Conservation (phyloP, 495 filamentous ascomycete genomes). For the Hypoxylon lenormandii region DNA sequence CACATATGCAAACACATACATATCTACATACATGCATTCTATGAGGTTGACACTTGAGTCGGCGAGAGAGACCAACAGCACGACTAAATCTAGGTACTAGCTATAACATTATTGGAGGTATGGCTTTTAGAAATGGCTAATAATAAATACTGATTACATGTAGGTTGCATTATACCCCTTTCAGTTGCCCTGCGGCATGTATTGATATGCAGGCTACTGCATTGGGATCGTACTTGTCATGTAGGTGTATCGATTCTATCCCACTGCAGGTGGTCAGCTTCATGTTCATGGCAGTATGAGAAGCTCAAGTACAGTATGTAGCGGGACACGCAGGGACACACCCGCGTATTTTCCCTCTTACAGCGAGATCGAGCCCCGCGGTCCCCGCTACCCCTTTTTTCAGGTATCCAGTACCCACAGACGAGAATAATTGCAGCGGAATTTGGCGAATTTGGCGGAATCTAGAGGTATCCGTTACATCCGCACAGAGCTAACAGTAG, state of each 20-base stretch:
- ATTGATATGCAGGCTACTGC: conserved; percentile 13
- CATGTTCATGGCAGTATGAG: too few relatives aligned
- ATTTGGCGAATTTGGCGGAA: not conserved
- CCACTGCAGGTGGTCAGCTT: not conserved
- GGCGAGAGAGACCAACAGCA: too few relatives aligned
- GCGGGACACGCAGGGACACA: too few relatives aligned
- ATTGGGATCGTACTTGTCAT: not conserved
- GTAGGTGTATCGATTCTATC: not conserved
- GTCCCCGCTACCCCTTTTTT: conserved; percentile 28
- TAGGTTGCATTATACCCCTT: conserved; percentile 11
- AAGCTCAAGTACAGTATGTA: too few relatives aligned
- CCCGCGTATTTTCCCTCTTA: not conserved
- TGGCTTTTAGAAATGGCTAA: too few relatives aligned
- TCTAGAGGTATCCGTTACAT: not conserved
- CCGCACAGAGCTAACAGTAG: conserved; percentile 16
- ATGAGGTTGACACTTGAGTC: too few relatives aligned
- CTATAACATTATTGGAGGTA: too few relatives aligned
- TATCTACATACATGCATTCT: too few relatives aligned
- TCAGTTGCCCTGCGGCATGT: not conserved
- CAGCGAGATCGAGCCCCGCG: conserved; percentile 23
- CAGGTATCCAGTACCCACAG: conserved; percentile 24
- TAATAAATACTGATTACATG: not conserved
- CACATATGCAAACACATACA: too few relatives aligned
- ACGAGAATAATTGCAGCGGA: too few relatives aligned
- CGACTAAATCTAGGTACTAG: too few relatives aligned